phyloP scores from a whole-genome alignment of 2,329 filamentous ascomycete genomes.

The Aspergillus melleus region DNA sequence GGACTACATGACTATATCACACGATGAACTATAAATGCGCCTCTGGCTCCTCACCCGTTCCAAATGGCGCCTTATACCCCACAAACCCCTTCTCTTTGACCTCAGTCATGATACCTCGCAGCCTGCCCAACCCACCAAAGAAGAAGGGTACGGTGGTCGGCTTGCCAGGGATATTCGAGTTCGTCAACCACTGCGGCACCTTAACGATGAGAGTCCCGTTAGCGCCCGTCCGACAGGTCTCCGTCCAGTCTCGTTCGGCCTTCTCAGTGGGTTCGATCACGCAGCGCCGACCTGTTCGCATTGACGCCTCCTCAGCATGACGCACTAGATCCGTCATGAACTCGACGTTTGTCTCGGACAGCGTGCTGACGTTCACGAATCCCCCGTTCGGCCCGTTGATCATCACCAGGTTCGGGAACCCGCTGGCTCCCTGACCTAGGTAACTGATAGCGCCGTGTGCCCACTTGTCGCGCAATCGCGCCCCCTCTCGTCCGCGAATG shows the following conservation, averaged over 20 bases:
- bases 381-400: slow-evolving; percentile 40
- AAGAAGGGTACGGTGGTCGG: not conserved
- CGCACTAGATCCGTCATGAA: slow-evolving; percentile 6
- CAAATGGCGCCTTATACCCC: slow-evolving; percentile 5
- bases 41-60: not conserved
- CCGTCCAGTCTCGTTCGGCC: slow-evolving; percentile 5
- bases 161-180: slow-evolving; percentile 26
- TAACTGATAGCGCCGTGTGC: slow-evolving; percentile 31
- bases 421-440: slow-evolving; percentile 38
- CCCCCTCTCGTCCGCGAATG: slow-evolving; percentile 26
- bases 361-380: slow-evolving; percentile 34
- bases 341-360: slow-evolving; percentile 34
- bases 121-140: slow-evolving; percentile 8
- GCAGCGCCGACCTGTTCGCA: not conserved
- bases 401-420: slow-evolving; percentile 50
- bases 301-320: not conserved
- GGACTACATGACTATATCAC: not conserved
- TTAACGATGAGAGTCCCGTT: slow-evolving; percentile 3
- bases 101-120: slow-evolving; percentile 1
- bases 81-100: slow-evolving; percentile 1
- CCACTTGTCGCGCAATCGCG: not conserved
- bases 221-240: not conserved
- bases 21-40: not conserved
- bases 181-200: slow-evolving; percentile 8
- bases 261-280: slow-evolving; percentile 9